A percentile compares a stretch with the other conserved stretches of the same genome.
Conservation (phyloP, 2,329 filamentous ascomycete genomes). For the Pseudocercospora cruenta region DNA sequence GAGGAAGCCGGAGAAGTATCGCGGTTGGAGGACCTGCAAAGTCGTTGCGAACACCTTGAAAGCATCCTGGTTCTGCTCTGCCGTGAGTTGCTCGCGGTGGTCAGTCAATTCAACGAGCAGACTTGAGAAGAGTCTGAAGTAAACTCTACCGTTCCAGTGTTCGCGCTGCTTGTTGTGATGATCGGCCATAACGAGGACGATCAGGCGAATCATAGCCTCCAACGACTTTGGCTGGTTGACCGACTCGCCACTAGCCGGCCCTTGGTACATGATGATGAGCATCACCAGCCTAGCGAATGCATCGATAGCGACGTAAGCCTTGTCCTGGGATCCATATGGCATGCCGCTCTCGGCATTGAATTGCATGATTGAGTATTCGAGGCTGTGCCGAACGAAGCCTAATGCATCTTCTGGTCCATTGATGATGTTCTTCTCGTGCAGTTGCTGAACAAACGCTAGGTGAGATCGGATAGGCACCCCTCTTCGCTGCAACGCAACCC, state of each 20-base stretch:
- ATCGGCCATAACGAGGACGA: constrained; percentile 79
- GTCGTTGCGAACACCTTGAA: constrained; percentile 72
- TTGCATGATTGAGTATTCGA: constrained; percentile 76
- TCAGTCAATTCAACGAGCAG: constrained; percentile 72
- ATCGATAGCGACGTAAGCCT: constrained; percentile 70
- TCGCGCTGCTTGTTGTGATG: constrained; percentile 82
- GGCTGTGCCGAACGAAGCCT: constrained; percentile 76
- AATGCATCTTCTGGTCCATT: constrained; percentile 75
- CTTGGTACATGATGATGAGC: constrained; percentile 73
- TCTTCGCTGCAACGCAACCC: constrained; percentile 82
- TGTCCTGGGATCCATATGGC: constrained; percentile 61
- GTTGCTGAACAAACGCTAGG: constrained; percentile 78
- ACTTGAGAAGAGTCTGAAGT: constrained; percentile 85
- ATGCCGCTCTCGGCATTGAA: constrained; percentile 72
- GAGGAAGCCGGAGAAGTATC: constrained; percentile 76
- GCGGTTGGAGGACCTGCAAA: constrained; percentile 74
- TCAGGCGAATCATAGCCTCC: constrained; percentile 75
- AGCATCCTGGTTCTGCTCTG: constrained; percentile 58
- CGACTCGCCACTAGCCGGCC: constrained; percentile 62
- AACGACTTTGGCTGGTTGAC: constrained; percentile 71
- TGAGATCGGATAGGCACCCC: constrained; percentile 73
- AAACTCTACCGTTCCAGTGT: constrained; percentile 82
- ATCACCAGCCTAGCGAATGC: constrained; percentile 80
- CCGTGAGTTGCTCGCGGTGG: constrained; percentile 29
- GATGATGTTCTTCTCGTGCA: constrained; percentile 75